A percentile compares a stretch with the other conserved stretches of the same genome.
These are phyloP conservation scores for Quercus mongolica DNA, from an alignment of 306 rosid genomes.

Conservation along the genomic window DNA sequence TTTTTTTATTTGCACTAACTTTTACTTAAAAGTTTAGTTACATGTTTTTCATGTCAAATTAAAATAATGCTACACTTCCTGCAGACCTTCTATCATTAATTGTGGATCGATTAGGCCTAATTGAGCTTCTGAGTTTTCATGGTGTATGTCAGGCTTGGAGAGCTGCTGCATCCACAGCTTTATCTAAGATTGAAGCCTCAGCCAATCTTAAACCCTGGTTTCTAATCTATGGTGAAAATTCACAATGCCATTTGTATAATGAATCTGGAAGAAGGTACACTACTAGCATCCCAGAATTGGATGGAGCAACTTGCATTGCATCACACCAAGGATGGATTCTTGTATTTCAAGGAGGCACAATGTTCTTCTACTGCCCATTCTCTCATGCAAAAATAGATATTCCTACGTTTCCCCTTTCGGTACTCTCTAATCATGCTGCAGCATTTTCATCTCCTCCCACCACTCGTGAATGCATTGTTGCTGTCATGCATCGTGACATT, in stretches of 20 bases:
- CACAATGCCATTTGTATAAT: not conserved
- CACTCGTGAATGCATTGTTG: slow-evolving; percentile 5
- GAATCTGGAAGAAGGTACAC: not conserved
- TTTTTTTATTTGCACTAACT: too few species aligned
- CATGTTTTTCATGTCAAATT: too few species aligned
- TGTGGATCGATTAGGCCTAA: slow-evolving; percentile 2
- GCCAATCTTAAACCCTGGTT: slow-evolving; percentile 7
- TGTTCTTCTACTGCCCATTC: slow-evolving; percentile 26
- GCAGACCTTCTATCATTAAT: slow-evolving; percentile 2
- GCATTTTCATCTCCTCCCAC: slow-evolving; percentile 30
- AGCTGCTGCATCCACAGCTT: not conserved
- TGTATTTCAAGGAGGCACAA: not conserved
- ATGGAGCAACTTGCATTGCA: slow-evolving; percentile 26
- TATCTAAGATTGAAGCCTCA: slow-evolving; percentile 13
- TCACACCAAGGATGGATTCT: slow-evolving; percentile 32
- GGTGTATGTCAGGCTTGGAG: slow-evolving; percentile 24
- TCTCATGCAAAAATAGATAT: slow-evolving; percentile 13
- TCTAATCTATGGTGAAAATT: slow-evolving; percentile 7
- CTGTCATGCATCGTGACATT: not conserved
- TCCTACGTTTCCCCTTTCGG: not conserved
- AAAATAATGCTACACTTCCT: not conserved
- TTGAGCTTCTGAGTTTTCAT: slow-evolving; percentile 19
- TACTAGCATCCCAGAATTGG: slow-evolving; percentile 4
- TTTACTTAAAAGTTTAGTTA: too few species aligned
- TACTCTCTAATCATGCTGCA: slow-evolving; percentile 8